phyloP scores from a whole-genome alignment of 352 stramenopile genomes.

The Labyrinthula sp. region DNA sequence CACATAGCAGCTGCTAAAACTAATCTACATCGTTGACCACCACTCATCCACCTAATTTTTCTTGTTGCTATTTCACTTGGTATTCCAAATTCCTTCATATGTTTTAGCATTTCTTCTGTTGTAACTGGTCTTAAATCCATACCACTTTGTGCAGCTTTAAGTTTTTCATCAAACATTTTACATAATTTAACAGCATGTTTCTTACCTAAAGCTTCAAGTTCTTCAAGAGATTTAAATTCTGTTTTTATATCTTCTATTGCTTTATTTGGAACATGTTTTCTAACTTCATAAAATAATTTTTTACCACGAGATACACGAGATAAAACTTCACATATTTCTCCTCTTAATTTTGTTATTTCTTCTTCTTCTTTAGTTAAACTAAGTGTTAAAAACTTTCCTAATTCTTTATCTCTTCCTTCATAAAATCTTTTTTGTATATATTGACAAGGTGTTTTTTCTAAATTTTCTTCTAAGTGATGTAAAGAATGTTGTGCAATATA shows the following conservation, averaged over 20 bases:
- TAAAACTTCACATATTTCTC: conserved; percentile 44
- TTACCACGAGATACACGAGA: conserved; percentile 21
- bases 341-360: conserved; percentile 70
- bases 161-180: conserved; percentile 70
- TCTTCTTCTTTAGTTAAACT: conserved; percentile 73
- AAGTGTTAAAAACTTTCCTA: conserved; percentile 40
- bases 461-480: conserved; percentile 86
- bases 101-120: conserved; percentile 78
- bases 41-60: conserved; percentile 76
- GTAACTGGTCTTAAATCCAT: conserved; percentile 74
- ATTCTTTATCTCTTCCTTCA: conserved; percentile 60
- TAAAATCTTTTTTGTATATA: conserved; percentile 92
- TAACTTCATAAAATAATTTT: conserved; percentile 28
- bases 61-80: conserved; percentile 81
- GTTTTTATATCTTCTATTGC: conserved; percentile 9
- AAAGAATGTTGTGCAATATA: conserved; percentile 63
- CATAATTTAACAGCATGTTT: conserved; percentile 41
- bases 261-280: conserved; percentile 8
- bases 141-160: conserved; percentile 56
- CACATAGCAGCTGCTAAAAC: conserved; percentile 54
- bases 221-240: conserved; percentile 15
- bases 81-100: conserved; percentile 86
- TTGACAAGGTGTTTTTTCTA: conserved; percentile 73
- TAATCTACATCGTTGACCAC: conserved; percentile 64
- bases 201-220: conserved; percentile 18